Conservation (phyloP, 768 basidiomycete genomes). For the Russula olivacea region DNA sequence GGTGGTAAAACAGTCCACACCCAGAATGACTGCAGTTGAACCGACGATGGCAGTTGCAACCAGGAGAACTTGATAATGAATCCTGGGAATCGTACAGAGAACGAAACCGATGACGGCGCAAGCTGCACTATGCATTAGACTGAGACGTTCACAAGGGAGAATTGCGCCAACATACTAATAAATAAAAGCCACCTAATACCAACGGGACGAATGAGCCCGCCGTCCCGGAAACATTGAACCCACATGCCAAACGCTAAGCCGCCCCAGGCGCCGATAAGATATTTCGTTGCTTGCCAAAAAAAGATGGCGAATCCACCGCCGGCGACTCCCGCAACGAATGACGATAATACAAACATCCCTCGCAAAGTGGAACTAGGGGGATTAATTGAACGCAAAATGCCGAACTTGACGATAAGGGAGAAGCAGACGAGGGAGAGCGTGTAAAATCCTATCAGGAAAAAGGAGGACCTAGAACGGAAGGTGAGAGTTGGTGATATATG, state of each 20-base stretch:
- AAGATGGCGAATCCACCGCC: constrained; percentile 86
- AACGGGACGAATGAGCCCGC: constrained; percentile 71
- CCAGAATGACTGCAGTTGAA: constrained; percentile 83
- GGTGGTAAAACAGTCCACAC: constrained; percentile 90
- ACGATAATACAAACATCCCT: constrained; percentile 86
- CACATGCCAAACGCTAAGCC: constrained; percentile 85
- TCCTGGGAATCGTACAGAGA: constrained; percentile 75
- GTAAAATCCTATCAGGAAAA: constrained; percentile 92
- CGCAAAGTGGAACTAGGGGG: constrained; percentile 73
- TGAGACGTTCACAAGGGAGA: constrained; percentile 19
- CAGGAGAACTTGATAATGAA: constrained; percentile 84
- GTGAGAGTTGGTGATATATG: constrained; percentile 23
- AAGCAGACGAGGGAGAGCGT: constrained; percentile 78
- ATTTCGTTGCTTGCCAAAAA: constrained; percentile 87
- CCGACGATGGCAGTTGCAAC: constrained; percentile 87
- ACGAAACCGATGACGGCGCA: constrained; percentile 75
- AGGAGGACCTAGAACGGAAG: constrained; percentile 62
- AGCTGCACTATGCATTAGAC: constrained; percentile 37
- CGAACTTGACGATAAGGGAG: constrained; percentile 83
- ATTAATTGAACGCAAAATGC: constrained; percentile 77
- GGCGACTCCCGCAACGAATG: constrained; percentile 69
- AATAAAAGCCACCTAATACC: constrained; percentile 87
- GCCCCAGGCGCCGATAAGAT: constrained; percentile 76
- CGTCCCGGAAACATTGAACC: constrained; percentile 78
- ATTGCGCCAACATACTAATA: constrained; percentile 51